Evolutionary conservation across 139 green algal genomes (phyloP), one percentile per base, ranked within the genome.

Genomic region (Spirogloea muscicola): DNA sequence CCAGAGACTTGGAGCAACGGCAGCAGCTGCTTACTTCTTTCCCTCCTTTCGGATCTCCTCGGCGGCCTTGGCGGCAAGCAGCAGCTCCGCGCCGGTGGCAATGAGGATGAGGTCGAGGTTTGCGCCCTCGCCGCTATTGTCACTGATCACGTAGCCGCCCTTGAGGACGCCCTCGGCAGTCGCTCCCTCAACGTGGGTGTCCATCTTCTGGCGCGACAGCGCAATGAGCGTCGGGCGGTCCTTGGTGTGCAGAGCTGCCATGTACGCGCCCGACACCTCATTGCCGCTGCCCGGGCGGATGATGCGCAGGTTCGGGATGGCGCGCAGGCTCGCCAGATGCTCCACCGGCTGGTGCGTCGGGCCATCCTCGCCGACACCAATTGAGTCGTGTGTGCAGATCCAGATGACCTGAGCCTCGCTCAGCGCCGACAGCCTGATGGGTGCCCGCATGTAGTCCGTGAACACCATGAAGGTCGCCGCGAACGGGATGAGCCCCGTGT

Each of bases 381-480:
- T 98, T 65, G 92, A 97, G 88, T 99, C 94, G 87, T 99, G 94
- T 40, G 94, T 99, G 89, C 97, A 97, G 37, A 99, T 92, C 70
- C 88, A 96, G 74, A 97, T 88, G 41, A 87, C 85, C 49, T 90
- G 89, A 40, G 88, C 81, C 80, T 96, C 87, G 21, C 85, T 93
- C 42, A 99, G 86, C 0, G 94, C 94, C 2, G 88, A 81, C 87
- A 99, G 92, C 68, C 94, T 89, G 85, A 99, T 96, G 84, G 94
- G 88, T 58, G 83, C 81, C 79, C 94, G 90, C 93, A 97, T 97
- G 93, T 99, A 99, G 87, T 99, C 94, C 63, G 92, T 95, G 92
- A 99, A 99, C 86, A 98, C 96, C 88, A 96, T 97, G 91, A 99
- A 99, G 83, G 94, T 99, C 63, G 94, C 94, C 84, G 90, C 95